phyloP scores from a whole-genome alignment of 768 basidiomycete species.

The Pulveroboletus frians region DNA sequence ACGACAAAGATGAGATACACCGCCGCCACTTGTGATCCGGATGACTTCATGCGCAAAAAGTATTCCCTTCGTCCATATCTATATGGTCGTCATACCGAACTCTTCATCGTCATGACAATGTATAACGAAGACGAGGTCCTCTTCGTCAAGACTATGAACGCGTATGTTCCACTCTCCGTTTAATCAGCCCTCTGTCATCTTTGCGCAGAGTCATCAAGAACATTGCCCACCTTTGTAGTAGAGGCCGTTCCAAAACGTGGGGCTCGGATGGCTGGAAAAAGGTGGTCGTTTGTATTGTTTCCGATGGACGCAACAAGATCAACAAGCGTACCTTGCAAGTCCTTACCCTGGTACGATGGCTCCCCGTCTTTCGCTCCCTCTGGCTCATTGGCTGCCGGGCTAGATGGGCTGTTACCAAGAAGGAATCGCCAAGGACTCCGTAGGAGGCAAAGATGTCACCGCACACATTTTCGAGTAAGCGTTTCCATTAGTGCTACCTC shows the following conservation, averaged over 20 bases:
- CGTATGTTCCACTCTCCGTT: conserved; percentile 41
- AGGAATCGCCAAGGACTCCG: conserved; percentile 84
- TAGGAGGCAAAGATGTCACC: conserved; percentile 85
- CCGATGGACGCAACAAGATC: conserved; percentile 80
- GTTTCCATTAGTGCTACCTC: not conserved
- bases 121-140: conserved; percentile 87
- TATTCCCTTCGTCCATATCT: conserved; percentile 80
- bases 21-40: conserved; percentile 85
- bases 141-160: conserved; percentile 79
- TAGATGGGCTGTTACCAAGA: conserved; percentile 88
- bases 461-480: conserved; percentile 89
- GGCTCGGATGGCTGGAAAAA: conserved; percentile 89
- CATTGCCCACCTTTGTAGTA: conserved; percentile 69
- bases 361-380: conserved; percentile 1
- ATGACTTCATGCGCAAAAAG: conserved; percentile 74
- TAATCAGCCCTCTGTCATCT: conserved; percentile 5
- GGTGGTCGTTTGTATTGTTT: conserved; percentile 83
- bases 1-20: conserved; percentile 85
- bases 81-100: conserved; percentile 75
- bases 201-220: conserved; percentile 74
- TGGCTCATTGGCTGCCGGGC: not conserved
- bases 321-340: conserved; percentile 91
- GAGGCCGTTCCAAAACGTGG: conserved; percentile 72
- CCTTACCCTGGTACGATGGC: conserved; percentile 58
- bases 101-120: conserved; percentile 97